Evolutionary conservation across 768 basidiomycete genomes (phyloP).

Genomic region (Tylopilus sp.): DNA sequence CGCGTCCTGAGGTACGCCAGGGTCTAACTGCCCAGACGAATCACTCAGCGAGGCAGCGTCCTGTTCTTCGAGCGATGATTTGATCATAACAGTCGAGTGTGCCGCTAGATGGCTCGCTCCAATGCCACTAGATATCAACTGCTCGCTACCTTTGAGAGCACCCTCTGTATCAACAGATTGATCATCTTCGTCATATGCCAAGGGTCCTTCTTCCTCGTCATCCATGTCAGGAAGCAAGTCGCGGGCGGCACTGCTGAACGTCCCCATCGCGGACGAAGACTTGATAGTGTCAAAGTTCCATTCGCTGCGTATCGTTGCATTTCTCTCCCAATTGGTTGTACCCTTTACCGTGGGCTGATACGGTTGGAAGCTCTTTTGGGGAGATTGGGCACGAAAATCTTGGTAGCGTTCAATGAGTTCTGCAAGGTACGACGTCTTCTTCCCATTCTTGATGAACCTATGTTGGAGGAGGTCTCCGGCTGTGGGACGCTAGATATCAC

Average conservation of each 20-base stretch:
- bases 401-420: conserved; percentile 89
- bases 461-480: conserved; percentile 93
- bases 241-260: conserved; percentile 68
- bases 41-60: conserved; percentile 46
- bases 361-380: conserved; percentile 51
- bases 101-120: conserved; percentile 52
- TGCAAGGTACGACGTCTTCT: conserved; percentile 76
- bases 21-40: conserved; percentile 37
- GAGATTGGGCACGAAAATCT: conserved; percentile 64
- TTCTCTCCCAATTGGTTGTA: conserved; percentile 63
- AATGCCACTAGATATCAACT: conserved; percentile 36
- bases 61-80: conserved; percentile 38
- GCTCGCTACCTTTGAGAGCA: conserved; percentile 65
- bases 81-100: conserved; percentile 74
- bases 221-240: conserved; percentile 64
- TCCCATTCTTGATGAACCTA: conserved; percentile 83
- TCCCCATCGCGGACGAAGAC: conserved; percentile 70
- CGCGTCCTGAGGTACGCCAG: conserved; percentile 44
- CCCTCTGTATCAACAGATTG: conserved; percentile 59
- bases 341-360: conserved; percentile 58
- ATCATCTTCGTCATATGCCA: conserved; percentile 42
- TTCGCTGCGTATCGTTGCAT: conserved; percentile 79
- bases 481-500: conserved; percentile 67
- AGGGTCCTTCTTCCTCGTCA: conserved; percentile 45
- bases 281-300: conserved; percentile 95